Percentiles rank a stretch among this genome's conserved stretches.
Conservation (phyloP, 345 rosid species). For the Syzygium aromaticum region DNA sequence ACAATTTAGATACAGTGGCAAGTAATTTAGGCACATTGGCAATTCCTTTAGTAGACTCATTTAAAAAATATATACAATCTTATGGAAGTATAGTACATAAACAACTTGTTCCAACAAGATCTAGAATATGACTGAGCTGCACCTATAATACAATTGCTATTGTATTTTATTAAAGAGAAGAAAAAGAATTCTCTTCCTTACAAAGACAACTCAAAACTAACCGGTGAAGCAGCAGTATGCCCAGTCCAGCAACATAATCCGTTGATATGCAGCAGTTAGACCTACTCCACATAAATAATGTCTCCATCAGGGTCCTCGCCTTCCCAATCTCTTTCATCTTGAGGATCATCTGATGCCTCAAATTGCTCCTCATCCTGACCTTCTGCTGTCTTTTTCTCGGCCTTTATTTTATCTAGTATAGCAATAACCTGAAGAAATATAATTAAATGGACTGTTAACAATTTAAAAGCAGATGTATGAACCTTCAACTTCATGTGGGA, state of each 20-base stretch:
- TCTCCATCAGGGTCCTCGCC: slow-evolving; percentile 67
- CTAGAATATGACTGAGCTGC: background rate
- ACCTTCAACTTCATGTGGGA: background rate
- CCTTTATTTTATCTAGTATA: slow-evolving; percentile 70
- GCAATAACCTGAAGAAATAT: slow-evolving; percentile 52
- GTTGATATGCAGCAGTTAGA: background rate
- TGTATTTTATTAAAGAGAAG: background rate
- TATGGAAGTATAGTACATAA: background rate
- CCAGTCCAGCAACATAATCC: background rate
- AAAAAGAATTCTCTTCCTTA: background rate
- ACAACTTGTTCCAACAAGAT: background rate
- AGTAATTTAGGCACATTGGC: background rate
- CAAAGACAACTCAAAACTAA: background rate
- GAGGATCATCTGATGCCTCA: slow-evolving; percentile 23
- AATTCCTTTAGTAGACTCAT: background rate
- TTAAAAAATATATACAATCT: background rate
- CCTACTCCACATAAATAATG: slow-evolving; percentile 65
- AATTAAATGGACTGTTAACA: background rate
- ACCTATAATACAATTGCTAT: background rate
- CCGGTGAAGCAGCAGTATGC: background rate
- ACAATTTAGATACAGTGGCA: background rate
- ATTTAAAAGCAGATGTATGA: background rate
- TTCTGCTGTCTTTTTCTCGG: slow-evolving; percentile 31
- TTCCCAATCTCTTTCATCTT: slow-evolving; percentile 49
- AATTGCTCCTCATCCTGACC: slow-evolving; percentile 14